Evolutionary conservation across 1,284 basidiomycete genomes (phyloP).

Genomic region (Stereum hirsutum): DNA sequence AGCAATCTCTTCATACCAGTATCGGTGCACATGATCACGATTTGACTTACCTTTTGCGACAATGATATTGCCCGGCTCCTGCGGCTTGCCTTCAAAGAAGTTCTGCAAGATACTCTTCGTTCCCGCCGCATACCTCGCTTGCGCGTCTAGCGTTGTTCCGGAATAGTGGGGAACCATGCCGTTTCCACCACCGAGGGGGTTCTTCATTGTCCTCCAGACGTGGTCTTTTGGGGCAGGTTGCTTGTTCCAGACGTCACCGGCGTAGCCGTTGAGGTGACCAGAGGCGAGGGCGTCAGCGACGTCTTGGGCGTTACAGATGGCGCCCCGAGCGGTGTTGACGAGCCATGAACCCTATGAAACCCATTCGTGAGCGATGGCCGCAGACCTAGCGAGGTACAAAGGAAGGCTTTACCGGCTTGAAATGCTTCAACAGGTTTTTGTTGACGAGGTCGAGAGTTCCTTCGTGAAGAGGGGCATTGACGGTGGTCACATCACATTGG

Average conservation of each 20-base stretch:
- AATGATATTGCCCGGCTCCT: conserved; percentile 3
- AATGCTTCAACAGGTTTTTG: conserved; percentile 75
- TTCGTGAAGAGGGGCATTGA: conserved; percentile 91
- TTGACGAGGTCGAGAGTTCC: conserved; percentile 77
- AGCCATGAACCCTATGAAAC: conserved; percentile 63
- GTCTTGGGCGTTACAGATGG: conserved; percentile 80
- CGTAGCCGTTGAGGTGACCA: conserved; percentile 68
- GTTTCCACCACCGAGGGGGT: conserved; percentile 73
- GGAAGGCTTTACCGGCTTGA: conserved; percentile 57
- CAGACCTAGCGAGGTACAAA: not conserved
- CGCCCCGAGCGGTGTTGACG: conserved; percentile 91
- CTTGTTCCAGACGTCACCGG: conserved; percentile 68
- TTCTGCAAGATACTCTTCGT: conserved; percentile 52
- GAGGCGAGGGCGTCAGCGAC: conserved; percentile 72
- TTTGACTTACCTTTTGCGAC: conserved; percentile 34
- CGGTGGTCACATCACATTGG: conserved; percentile 76
- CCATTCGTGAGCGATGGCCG: not conserved
- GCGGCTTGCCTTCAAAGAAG: conserved; percentile 2
- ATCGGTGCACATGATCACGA: conserved; percentile 70
- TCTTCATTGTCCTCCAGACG: conserved; percentile 78
- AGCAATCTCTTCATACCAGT: conserved; percentile 26
- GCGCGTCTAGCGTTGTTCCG: conserved; percentile 88
- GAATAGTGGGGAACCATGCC: conserved; percentile 82
- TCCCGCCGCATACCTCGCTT: conserved; percentile 81
- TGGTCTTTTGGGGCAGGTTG: conserved; percentile 84